Evolutionary conservation across 78 protist species (phyloP).

Genomic region (Planoprotostelium fungivorum): DNA sequence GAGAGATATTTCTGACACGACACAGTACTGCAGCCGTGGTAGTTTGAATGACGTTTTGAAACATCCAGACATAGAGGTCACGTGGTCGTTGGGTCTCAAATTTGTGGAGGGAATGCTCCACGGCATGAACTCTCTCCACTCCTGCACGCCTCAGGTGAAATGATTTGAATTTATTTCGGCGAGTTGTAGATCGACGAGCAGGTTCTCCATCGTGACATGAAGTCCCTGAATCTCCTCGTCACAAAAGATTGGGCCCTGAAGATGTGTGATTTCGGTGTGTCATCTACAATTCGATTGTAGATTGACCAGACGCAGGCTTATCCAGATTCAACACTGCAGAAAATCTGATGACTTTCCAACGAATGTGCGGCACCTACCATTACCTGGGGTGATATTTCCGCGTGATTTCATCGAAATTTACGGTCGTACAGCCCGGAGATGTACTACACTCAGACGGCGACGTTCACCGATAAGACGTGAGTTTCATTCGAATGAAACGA

Average conservation of each 20-base stretch:
- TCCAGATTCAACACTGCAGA: conserved; percentile 60
- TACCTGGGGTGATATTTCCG: not conserved
- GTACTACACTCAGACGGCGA: not conserved
- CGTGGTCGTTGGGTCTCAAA: conserved; percentile 43
- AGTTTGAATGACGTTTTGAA: conserved; percentile 55
- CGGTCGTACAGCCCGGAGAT: not conserved
- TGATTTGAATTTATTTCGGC: not conserved
- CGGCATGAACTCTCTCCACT: conserved; percentile 48
- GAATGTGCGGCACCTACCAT: conserved; percentile 51
- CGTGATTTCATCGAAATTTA: not conserved
- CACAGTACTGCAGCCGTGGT: conserved; percentile 31
- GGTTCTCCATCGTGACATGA: conserved; percentile 57
- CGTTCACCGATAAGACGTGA: not conserved
- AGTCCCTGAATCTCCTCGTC: conserved; percentile 56
- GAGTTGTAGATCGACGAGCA: not conserved
- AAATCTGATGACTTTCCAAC: conserved; percentile 43
- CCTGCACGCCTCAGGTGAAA: conserved; percentile 28
- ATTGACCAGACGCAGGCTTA: conserved; percentile 19
- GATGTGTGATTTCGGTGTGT: conserved; percentile 30
- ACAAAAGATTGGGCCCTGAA: conserved; percentile 64
- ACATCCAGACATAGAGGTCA: conserved; percentile 20
- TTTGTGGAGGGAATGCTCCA: conserved; percentile 42
- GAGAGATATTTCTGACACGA: not conserved
- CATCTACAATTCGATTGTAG: not conserved
- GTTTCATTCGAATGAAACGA: not conserved